These are phyloP conservation scores for Ceratocystis variospora DNA, from an alignment of 2,329 filamentous ascomycete genomes.

Conservation along the genomic window DNA sequence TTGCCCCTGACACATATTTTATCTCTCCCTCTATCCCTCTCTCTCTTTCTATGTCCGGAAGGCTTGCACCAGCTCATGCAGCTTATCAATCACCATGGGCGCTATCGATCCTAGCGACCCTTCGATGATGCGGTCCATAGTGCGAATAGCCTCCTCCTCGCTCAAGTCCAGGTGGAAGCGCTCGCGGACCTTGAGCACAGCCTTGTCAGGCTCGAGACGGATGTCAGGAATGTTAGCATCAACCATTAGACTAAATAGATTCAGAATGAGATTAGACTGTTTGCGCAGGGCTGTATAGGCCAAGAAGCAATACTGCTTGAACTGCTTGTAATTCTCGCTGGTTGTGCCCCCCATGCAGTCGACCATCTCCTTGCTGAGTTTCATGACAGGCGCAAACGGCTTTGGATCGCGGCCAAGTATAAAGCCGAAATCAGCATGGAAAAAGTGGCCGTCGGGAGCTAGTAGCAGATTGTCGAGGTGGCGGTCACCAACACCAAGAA, in stretches of 20 bases:
- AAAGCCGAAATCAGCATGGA: constrained; percentile 97
- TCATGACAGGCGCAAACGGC: constrained; percentile 93
- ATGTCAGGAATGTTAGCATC: constrained; percentile 97
- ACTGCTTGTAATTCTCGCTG: constrained; percentile 70
- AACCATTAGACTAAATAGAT: constrained; percentile 92
- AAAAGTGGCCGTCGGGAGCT: constrained; percentile 82
- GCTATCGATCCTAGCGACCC: constrained; percentile 82
- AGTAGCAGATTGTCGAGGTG: constrained; percentile 92
- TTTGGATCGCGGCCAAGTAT: constrained; percentile 95
- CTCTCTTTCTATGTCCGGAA: constrained; percentile 51
- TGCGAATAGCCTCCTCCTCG: constrained; percentile 80
- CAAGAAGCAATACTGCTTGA: constrained; percentile 92
- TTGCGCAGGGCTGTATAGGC: constrained; percentile 87
- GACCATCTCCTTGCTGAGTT: constrained; percentile 94
- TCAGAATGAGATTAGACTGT: constrained; percentile 78
- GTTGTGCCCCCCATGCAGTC: constrained; percentile 87
- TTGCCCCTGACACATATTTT: no score
- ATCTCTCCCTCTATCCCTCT: not conserved
- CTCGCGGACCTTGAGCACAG: constrained; percentile 88
- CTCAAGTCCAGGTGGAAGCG: constrained; percentile 81
- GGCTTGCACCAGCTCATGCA: constrained; percentile 88
- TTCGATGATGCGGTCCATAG: constrained; percentile 80
- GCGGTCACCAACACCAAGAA: constrained; percentile 87
- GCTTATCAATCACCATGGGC: constrained; percentile 83
- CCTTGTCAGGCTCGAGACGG: constrained; percentile 79